These are phyloP conservation scores for Microglena sp. DNA, from an alignment of 139 green algal genomes.

Conservation along the genomic window DNA sequence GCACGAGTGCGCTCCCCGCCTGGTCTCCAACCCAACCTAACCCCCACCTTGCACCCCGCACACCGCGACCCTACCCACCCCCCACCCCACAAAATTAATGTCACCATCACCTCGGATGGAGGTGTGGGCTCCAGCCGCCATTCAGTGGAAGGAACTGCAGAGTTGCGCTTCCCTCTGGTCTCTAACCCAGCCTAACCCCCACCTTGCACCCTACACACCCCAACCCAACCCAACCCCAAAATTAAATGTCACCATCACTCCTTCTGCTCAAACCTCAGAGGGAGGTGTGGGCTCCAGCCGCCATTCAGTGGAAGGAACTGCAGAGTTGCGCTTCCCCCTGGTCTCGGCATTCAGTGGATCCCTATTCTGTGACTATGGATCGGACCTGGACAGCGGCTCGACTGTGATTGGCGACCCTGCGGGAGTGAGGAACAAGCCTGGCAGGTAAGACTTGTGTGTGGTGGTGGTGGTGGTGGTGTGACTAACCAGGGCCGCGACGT, in stretches of 20 bases:
- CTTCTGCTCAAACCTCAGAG: too few relatives aligned
- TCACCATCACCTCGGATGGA: too few relatives aligned
- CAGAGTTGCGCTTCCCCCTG: constrained; percentile 75
- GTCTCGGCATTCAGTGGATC: constrained; percentile 52
- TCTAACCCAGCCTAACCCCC: too few relatives aligned
- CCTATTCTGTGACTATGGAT: constrained; percentile 85
- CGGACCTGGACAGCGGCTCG: constrained; percentile 76
- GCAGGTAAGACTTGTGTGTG: constrained; percentile 2
- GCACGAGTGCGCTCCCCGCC: constrained; percentile 70
- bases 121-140: constrained; percentile 77
- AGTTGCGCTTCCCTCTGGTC: constrained; percentile 71
- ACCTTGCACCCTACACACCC: too few relatives aligned
- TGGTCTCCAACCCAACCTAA: too few relatives aligned
- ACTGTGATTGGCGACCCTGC: constrained; percentile 84
- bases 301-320: constrained; percentile 65
- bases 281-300: constrained; percentile 81
- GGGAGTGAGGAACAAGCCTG: constrained; percentile 47
- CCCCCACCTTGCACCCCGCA: too few relatives aligned
- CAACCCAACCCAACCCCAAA: too few relatives aligned
- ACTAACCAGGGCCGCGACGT: not conserved
- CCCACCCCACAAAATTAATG: too few relatives aligned
- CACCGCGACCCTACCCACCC: too few relatives aligned
- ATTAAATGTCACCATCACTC: too few relatives aligned
- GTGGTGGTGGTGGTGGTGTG: not conserved
- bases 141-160: constrained; percentile 66